Conservation (phyloP, 495 filamentous ascomycete genomes). For the Aspergillus ellipticus region DNA sequence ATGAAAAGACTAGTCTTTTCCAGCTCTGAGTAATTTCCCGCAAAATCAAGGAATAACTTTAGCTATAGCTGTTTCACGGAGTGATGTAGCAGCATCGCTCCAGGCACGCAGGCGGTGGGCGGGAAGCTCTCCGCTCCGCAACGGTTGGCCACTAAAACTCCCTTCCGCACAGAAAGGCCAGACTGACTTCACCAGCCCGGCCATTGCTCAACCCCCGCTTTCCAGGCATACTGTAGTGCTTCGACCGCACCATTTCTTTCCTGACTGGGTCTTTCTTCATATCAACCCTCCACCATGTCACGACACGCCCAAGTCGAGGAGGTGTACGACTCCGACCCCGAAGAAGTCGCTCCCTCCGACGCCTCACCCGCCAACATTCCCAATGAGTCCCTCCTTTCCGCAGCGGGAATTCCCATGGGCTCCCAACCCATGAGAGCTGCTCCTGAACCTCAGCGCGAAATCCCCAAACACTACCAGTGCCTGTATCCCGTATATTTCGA, state of each 20-base stretch:
- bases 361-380: conserved; percentile 45
- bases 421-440: conserved; percentile 35
- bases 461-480: conserved; percentile 77
- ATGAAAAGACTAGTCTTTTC: too few species aligned
- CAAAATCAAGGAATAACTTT: too few species aligned
- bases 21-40: too few species aligned
- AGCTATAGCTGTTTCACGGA: too few species aligned
- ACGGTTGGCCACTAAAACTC: conserved; percentile 14
- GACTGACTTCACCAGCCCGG: conserved; percentile 4
- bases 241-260: conserved; percentile 4
- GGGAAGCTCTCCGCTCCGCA: conserved; percentile 1
- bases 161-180: conserved; percentile 27
- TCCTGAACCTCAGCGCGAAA: conserved; percentile 42
- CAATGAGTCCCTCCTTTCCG: conserved; percentile 38
- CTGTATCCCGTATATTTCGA: conserved; percentile 97
- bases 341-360: conserved; percentile 73
- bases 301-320: conserved; percentile 82
- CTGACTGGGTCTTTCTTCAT: background rate
- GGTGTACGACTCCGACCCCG: conserved; percentile 72
- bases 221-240: conserved; percentile 2
- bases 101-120: background rate
- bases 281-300: conserved; percentile 56
- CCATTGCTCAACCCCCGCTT: conserved; percentile 8
- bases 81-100: background rate
- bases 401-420: conserved; percentile 27